Evolutionary conservation across 2,329 filamentous ascomycete species (phyloP).

Genomic region (Neofusicoccum ribis): DNA sequence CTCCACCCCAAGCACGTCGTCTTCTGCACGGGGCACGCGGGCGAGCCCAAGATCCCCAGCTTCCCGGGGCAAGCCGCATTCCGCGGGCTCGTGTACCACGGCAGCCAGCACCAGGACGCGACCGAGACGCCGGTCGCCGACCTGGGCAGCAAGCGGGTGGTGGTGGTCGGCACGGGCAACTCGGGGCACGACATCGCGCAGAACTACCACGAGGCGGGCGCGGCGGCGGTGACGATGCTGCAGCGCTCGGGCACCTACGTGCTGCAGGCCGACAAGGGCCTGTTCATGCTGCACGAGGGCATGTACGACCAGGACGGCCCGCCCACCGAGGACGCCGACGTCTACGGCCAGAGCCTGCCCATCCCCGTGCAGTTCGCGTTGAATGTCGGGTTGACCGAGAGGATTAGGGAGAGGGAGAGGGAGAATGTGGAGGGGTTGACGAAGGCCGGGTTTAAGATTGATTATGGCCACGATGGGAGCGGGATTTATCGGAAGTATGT

Average conservation of each 20-base stretch:
- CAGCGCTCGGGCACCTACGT: conserved; percentile 68
- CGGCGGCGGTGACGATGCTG: conserved; percentile 66
- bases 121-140: conserved; percentile 56
- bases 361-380: conserved; percentile 61
- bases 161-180: conserved; percentile 69
- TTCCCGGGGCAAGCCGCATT: conserved; percentile 56
- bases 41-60: conserved; percentile 57
- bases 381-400: conserved; percentile 50
- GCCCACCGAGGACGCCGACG: conserved; percentile 65
- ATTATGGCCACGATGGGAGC: conserved; percentile 56
- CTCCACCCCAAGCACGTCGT: conserved; percentile 65
- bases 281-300: conserved; percentile 51
- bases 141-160: conserved; percentile 57
- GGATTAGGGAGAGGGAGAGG: conserved; percentile 32
- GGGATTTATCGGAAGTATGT: conserved; percentile 65
- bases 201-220: conserved; percentile 66
- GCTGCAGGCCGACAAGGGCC: conserved; percentile 57
- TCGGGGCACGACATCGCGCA: conserved; percentile 70
- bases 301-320: conserved; percentile 53
- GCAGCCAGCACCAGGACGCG: conserved; percentile 29
- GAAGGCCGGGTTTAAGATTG: conserved; percentile 61
- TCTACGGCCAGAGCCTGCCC: conserved; percentile 60
- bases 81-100: conserved; percentile 60
- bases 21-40: conserved; percentile 68
- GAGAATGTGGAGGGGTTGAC: conserved; percentile 50